Evolutionary conservation across 345 rosid genomes (phyloP).

Genomic region (Streptanthus diversifolius): DNA sequence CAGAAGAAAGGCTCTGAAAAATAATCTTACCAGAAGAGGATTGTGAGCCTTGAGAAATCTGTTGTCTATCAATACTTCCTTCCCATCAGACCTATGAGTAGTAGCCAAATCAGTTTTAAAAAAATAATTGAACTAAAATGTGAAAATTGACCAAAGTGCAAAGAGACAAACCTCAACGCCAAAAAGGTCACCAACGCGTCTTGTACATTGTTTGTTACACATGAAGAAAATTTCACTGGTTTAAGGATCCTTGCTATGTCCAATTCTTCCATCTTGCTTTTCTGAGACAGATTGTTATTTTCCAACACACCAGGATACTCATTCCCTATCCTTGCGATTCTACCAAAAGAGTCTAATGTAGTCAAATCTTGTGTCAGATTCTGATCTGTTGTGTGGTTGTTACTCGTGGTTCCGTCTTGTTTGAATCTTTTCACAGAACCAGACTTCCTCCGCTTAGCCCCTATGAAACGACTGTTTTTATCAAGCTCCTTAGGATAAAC

Average conservation of each 20-base stretch:
- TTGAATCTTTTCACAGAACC: conserved; percentile 93
- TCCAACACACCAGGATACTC: conserved; percentile 41
- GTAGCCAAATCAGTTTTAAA: background rate
- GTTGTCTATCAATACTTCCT: conserved; percentile 83
- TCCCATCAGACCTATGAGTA: conserved; percentile 76
- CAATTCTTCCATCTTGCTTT: conserved; percentile 41
- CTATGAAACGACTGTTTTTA: conserved; percentile 55
- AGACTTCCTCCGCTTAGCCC: conserved; percentile 88
- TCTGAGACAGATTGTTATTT: conserved; percentile 37
- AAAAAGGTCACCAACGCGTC: conserved; percentile 70
- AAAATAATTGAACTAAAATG: background rate
- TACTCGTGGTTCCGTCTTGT: conserved; percentile 48
- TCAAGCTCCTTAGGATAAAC: conserved; percentile 44
- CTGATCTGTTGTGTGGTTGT: conserved; percentile 35
- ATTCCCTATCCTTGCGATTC: conserved; percentile 41
- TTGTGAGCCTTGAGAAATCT: conserved; percentile 72
- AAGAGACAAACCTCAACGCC: conserved; percentile 68
- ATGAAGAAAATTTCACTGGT: conserved; percentile 66
- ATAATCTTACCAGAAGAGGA: conserved; percentile 75
- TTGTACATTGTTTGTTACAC: conserved; percentile 53
- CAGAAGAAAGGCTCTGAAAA: background rate
- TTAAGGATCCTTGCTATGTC: conserved; percentile 62
- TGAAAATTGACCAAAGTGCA: background rate
- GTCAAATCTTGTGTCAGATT: conserved; percentile 40
- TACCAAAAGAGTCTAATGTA: conserved; percentile 42